Base-by-base conservation (phyloP, 768 basidiomycete genomes). In the Tephrocybe sp. region DNA sequence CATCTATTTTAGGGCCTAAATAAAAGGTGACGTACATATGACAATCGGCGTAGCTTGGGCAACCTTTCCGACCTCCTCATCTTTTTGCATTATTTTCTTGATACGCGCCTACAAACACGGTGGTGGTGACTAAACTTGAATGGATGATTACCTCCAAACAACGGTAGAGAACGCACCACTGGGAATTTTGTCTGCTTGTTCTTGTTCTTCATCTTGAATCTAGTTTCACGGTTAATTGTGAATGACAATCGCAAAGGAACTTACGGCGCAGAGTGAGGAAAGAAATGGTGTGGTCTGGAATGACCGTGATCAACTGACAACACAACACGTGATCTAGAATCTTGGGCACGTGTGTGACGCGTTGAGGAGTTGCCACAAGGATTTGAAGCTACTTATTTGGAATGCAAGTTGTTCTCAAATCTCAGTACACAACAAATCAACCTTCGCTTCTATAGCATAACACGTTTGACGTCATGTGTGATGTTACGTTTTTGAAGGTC, bases 51-150 rank as follows among this genome's bases (percentile, higher is more conserved):
- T 96, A 23, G 93, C 94, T 65, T 94, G 92, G 2, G 96, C 93
- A 26, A 98, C 93, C 68, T 98, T 98, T 51, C 96, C 96, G 17
- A 98, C 96, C 65, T 98, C 96, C 65, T 98, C 96, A 65, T 98
- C 96, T 66, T 94, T 93, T 75, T 98, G 96, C 92, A 98, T 98
- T 50, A 98, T 97, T 75, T 93, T 91, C 80, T 98, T 98, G 74
- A 98, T 98, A 39, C 96, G 87, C 3, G 96, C 95, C 94, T 96
- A 58, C 12, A 50, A 51, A 23, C 25, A 38, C 20, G 26, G 25
- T 36, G 34, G 8, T 21, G 21, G 20, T 24, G 47, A 54, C 39
- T 38, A 40, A 39, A 32, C 28, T 21, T 48, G 18, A 44, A 46
- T 45, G 26, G 48, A 43, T n/a, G n/a, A n/a, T n/a, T n/a, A n/a